Evolutionary conservation across 768 basidiomycete genomes (phyloP), one percentile per base, ranked within the genome.

Genomic region (Suillus bovinus): DNA sequence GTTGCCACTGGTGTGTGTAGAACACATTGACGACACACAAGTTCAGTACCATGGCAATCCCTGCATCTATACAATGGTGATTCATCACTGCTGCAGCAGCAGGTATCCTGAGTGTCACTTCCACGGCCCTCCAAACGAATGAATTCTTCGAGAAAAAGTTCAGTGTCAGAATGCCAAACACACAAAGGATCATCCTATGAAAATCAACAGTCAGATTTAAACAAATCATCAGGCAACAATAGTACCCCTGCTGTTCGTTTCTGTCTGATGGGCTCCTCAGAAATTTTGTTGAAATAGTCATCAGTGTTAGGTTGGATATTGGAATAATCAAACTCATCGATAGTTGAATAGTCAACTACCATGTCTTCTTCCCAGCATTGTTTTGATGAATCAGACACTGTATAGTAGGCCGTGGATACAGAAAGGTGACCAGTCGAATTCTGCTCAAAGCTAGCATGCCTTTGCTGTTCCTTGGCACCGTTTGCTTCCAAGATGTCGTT

Each of bases 71-170:
- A 65, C 11, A 58, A 17, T 0, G 61, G 27, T 4, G 8, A 1
- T 2, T 63, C 20, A 24, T 54, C 27, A 3, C 42, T 22, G 17
- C 55, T 57, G 38, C 17, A 22, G 2, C 11, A 3, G n/a, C 61
- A 44, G n/a, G 9, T 11, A 64, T 20, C 55, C 20, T 14, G 22
- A 17, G 17, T 34, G 49, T 20, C 3, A 52, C 38, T 57, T 7
- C 58, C 61, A 2, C 49, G 55, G 0, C 68, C 68, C 34, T 70
- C 63, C 5, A 58, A 58, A 9, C 62, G 50, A 11, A 69, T 44
- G 9, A 69, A 29, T 46, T 72, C 69, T 3, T 64, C 65, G 1
- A 72, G 31, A 49, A 58, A 70, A 16, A 33, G n/a, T 22, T 44
- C n/a, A 11, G 44, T n/a, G 10, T 44, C 11, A 4, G 44, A 44